phyloP scores from a whole-genome alignment of 306 rosid species.

The Vigna radiata region DNA sequence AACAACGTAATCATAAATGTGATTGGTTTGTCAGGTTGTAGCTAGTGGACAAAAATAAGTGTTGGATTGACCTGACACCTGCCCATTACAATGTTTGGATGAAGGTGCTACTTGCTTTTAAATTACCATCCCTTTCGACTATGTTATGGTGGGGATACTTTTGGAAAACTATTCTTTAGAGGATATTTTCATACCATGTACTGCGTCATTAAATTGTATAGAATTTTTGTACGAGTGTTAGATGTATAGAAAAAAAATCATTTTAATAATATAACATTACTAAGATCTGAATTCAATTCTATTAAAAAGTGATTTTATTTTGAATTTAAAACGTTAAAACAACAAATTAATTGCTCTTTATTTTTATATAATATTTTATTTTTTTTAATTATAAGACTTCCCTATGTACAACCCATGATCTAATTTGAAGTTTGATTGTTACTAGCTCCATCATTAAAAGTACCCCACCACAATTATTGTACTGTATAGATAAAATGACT shows the following conservation, averaged over 20 bases:
- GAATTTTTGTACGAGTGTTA: no score
- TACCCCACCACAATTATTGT: conserved; percentile 45
- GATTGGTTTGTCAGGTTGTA: conserved; percentile 29
- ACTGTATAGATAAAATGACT: conserved; percentile 13
- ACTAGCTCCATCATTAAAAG: conserved; percentile 39
- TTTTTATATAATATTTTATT: no score
- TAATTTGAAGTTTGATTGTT: conserved; percentile 37
- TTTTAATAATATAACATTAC: no score
- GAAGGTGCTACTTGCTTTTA: conserved; percentile 18
- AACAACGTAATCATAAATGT: conserved; percentile 1
- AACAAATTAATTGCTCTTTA: no score
- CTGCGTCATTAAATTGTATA: no score
- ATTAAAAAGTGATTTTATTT: no score
- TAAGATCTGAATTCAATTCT: no score
- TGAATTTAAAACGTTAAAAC: no score
- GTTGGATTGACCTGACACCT: conserved; percentile 1
- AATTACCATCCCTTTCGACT: neutral
- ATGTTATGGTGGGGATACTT: neutral
- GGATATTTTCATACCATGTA: neutral
- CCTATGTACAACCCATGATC: neutral
- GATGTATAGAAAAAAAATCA: no score
- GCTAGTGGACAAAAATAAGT: conserved; percentile 13
- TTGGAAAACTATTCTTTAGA: neutral
- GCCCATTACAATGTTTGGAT: conserved; percentile 3
- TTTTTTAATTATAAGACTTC: no score